Conservation (phyloP, 495 filamentous ascomycete genomes). For the Aspergillus ellipticus region DNA sequence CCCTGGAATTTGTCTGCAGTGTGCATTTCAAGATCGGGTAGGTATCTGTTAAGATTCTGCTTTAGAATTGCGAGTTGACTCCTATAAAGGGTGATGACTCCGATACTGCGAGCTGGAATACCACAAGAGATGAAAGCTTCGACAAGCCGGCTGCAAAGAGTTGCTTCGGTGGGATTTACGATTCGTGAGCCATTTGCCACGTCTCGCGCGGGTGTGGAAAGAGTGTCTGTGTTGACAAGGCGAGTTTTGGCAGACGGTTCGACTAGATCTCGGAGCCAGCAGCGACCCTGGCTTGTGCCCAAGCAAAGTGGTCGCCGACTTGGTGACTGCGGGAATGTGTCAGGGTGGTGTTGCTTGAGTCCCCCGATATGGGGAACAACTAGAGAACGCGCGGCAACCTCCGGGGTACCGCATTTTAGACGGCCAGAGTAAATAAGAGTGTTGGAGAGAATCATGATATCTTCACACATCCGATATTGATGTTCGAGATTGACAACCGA, state of each 20-base stretch:
- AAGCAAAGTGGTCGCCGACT: constrained; percentile 47
- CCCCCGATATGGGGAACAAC: constrained; percentile 55
- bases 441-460: constrained; percentile 92
- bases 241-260: constrained; percentile 66
- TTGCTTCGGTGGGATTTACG: constrained; percentile 76
- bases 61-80: constrained; percentile 72
- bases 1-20: constrained; percentile 97
- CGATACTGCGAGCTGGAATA: constrained; percentile 71
- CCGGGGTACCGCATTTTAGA: constrained; percentile 80
- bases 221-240: constrained; percentile 82
- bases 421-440: constrained; percentile 85
- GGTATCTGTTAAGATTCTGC: constrained; percentile 48
- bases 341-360: constrained; percentile 52
- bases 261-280: constrained; percentile 82
- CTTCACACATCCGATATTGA: constrained; percentile 97
- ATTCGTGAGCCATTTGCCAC: constrained; percentile 74
- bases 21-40: constrained; percentile 78
- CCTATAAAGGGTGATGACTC: constrained; percentile 98
- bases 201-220: constrained; percentile 62
- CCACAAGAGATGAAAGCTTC: constrained; percentile 70
- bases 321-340: constrained; percentile 27
- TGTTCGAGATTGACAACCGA: constrained; percentile 89
- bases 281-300: constrained; percentile 46
- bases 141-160: constrained; percentile 72
- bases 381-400: constrained; percentile 64